These are phyloP conservation scores for Colletotrichum chlorophyti DNA, from an alignment of 2,329 filamentous ascomycete genomes.

Conservation along the genomic window DNA sequence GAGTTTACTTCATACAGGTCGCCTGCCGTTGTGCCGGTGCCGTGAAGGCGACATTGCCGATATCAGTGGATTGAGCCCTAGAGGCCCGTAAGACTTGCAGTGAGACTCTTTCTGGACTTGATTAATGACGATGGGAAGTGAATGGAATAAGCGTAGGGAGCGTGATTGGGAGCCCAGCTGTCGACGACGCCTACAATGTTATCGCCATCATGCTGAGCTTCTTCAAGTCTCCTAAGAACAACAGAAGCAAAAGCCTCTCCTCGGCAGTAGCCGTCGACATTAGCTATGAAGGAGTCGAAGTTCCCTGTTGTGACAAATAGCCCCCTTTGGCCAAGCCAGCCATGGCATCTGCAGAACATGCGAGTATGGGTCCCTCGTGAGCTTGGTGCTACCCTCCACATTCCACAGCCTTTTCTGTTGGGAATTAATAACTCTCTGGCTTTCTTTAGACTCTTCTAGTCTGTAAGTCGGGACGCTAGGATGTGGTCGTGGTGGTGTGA, in stretches of 20 bases:
- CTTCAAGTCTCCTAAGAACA: conserved; percentile 50
- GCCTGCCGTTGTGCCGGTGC: conserved; percentile 47
- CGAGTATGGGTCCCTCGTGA: too few species aligned
- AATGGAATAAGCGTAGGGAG: conserved; percentile 49
- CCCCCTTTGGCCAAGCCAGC: too few species aligned
- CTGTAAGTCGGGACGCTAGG: too few species aligned
- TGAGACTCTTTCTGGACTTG: conserved; percentile 33
- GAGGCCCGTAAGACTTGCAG: conserved; percentile 36
- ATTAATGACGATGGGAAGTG: conserved; percentile 38
- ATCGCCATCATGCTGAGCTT: conserved; percentile 50
- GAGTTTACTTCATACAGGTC: conserved; percentile 17
- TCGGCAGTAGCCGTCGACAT: conserved; percentile 55
- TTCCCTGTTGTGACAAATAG: too few species aligned
- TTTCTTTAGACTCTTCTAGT: too few species aligned
- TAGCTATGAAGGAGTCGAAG: conserved; percentile 41
- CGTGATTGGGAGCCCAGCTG: conserved; percentile 42
- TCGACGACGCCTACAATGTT: conserved; percentile 43
- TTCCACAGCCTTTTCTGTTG: too few species aligned
- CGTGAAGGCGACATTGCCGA: conserved; percentile 42
- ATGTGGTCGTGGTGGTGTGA: too few species aligned
- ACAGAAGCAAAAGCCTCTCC: conserved; percentile 44
- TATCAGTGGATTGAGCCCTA: conserved; percentile 34
- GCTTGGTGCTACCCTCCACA: too few species aligned
- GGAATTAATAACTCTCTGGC: too few species aligned
- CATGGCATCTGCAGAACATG: too few species aligned